Conservation (phyloP, 2,329 filamentous ascomycete species). For the Ilyonectria mors-panacis region DNA sequence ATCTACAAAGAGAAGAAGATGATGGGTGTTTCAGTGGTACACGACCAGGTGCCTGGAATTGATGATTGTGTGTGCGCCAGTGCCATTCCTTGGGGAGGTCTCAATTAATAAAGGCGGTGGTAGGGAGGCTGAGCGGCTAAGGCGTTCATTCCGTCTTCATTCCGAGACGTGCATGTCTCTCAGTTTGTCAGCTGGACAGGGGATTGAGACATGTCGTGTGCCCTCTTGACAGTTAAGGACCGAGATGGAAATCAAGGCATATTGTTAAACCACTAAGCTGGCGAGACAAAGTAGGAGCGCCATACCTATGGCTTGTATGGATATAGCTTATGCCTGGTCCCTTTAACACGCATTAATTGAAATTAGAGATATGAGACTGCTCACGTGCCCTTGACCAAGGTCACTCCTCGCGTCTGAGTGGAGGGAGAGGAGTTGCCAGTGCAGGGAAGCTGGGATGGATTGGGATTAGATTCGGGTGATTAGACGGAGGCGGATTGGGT, state of each 20-base stretch:
- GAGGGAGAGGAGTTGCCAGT: background rate
- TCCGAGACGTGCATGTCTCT: too few species aligned
- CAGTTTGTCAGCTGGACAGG: background rate
- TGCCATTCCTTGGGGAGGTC: too few species aligned
- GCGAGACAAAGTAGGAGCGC: too few species aligned
- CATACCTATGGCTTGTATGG: too few species aligned
- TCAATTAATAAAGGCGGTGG: too few species aligned
- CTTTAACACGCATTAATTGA: background rate
- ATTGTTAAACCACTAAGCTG: too few species aligned
- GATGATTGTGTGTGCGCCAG: too few species aligned
- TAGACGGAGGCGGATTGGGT: background rate
- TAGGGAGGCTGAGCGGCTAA: too few species aligned
- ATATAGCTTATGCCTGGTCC: background rate
- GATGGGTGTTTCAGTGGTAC: slow-evolving; percentile 3
- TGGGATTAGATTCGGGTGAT: background rate
- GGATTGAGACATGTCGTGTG: slow-evolving; percentile 31
- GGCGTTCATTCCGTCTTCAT: too few species aligned
- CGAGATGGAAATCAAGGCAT: background rate
- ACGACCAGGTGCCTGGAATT: slow-evolving; percentile 4
- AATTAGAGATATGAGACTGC: background rate
- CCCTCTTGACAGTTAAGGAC: slow-evolving; percentile 9
- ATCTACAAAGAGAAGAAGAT: too few species aligned
- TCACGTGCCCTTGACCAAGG: background rate
- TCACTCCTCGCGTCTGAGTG: slow-evolving; percentile 5
- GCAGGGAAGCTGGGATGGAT: background rate